Percentiles rank a stretch among this genome's conserved stretches.
phyloP scores from a whole-genome alignment of 2,329 filamentous ascomycete species.

The Fusarium secorum region DNA sequence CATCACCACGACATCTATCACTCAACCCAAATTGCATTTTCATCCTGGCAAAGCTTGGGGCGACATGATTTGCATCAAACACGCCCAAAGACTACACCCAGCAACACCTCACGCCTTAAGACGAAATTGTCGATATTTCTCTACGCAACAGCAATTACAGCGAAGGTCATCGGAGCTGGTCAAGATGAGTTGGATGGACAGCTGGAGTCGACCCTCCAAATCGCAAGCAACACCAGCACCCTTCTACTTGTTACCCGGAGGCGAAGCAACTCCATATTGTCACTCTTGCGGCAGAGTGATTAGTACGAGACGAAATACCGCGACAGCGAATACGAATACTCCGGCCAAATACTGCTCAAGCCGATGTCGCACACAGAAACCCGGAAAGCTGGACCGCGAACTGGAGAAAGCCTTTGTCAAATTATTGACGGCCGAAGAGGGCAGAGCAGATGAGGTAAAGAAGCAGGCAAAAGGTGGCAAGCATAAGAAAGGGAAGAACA shows the following conservation, averaged over 20 bases:
- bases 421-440: conserved; percentile 38
- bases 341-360: conserved; percentile 64
- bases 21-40: background rate
- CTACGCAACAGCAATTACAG: background rate
- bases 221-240: conserved; percentile 58
- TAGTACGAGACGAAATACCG: conserved; percentile 46
- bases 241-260: conserved; percentile 58
- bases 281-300: conserved; percentile 65
- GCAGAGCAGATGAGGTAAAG: conserved; percentile 34
- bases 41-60: background rate
- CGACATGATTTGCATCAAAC: background rate
- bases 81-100: accelerated
- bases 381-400: conserved; percentile 56
- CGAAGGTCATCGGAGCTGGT: background rate
- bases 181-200: conserved; percentile 54
- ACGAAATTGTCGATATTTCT: background rate
- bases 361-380: conserved; percentile 61
- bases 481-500: conserved; percentile 52
- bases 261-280: conserved; percentile 62
- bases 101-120: accelerated
- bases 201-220: conserved; percentile 52
- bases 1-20: background rate
- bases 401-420: conserved; percentile 60
- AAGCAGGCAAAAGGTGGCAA: conserved; percentile 39
- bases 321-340: conserved; percentile 34